Percentiles rank a stretch among this genome's conserved stretches.
These are phyloP conservation scores for Kernera saxatilis DNA, from an alignment of 345 rosid species.

Conservation along the genomic window DNA sequence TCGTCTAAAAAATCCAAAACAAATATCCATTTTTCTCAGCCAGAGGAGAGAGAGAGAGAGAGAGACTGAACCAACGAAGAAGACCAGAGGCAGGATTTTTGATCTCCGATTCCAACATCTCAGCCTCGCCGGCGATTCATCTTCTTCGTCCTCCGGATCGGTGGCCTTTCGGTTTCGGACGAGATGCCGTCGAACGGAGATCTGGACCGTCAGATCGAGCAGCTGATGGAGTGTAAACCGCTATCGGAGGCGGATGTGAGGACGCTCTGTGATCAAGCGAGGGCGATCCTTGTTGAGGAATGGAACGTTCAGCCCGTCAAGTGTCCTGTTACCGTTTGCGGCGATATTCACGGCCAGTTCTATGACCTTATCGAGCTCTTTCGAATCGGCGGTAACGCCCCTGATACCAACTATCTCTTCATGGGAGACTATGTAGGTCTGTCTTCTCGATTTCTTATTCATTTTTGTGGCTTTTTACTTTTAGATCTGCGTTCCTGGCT, in stretches of 20 bases:
- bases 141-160: background rate
- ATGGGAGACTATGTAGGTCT: slow-evolving; percentile 99
- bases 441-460: slow-evolving; percentile 17
- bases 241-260: slow-evolving; percentile 83
- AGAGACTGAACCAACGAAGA: background rate
- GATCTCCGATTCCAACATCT: background rate
- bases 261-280: slow-evolving; percentile 93
- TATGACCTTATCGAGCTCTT: slow-evolving; percentile 96
- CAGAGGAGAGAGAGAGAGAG: slow-evolving; percentile 1
- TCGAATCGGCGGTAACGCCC: slow-evolving; percentile 90
- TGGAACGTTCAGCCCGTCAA: slow-evolving; percentile 99
- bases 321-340: slow-evolving; percentile 98
- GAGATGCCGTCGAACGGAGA: slow-evolving; percentile 89
- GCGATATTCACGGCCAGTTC: slow-evolving; percentile 99
- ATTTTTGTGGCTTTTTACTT: background rate
- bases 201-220: slow-evolving; percentile 98
- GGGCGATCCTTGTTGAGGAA: slow-evolving; percentile 93
- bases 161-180: background rate
- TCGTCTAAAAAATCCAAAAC: background rate
- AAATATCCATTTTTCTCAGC: slow-evolving; percentile 17
- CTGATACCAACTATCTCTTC: slow-evolving; percentile 95
- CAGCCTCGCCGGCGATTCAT: background rate
- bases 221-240: slow-evolving; percentile 95
- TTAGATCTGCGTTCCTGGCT: slow-evolving; percentile 8
- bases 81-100: slow-evolving; percentile 6